Conservation (phyloP, 83 land plant species). For the Thuja plicata region DNA sequence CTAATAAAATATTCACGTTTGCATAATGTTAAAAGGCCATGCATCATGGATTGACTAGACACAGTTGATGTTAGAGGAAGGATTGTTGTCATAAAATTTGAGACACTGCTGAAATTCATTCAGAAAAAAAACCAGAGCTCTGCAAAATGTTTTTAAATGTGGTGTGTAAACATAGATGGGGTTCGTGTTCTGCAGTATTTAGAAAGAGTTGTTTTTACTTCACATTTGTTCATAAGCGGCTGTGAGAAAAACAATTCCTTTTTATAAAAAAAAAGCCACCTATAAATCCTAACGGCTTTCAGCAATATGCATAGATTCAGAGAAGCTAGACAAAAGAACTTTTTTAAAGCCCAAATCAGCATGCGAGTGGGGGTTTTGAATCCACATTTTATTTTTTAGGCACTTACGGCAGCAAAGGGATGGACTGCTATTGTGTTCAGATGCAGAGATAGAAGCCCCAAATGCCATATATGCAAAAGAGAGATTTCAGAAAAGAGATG, state of each 20-base stretch:
- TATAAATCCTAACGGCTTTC: neutral
- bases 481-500: too few species aligned
- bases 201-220: neutral
- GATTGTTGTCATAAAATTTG: neutral
- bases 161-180: neutral
- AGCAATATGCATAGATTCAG: neutral
- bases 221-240: neutral
- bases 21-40: slow-evolving; percentile 41
- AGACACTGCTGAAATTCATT: neutral
- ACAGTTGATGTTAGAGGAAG: neutral
- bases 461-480: too few species aligned
- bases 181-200: neutral
- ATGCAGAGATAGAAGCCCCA: too few species aligned
- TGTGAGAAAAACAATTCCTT: neutral
- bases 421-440: too few species aligned
- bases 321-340: too few species aligned
- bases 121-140: neutral
- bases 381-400: too few species aligned
- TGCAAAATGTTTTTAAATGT: neutral
- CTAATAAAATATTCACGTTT: slow-evolving; percentile 49
- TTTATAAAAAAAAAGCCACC: neutral
- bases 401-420: too few species aligned
- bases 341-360: too few species aligned
- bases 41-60: slow-evolving; percentile 36
- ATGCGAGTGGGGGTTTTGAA: too few species aligned